Percentiles rank a stretch among this genome's conserved stretches.
Conservation (phyloP, 2,329 filamentous ascomycete species). For the Bisporella sp. region DNA sequence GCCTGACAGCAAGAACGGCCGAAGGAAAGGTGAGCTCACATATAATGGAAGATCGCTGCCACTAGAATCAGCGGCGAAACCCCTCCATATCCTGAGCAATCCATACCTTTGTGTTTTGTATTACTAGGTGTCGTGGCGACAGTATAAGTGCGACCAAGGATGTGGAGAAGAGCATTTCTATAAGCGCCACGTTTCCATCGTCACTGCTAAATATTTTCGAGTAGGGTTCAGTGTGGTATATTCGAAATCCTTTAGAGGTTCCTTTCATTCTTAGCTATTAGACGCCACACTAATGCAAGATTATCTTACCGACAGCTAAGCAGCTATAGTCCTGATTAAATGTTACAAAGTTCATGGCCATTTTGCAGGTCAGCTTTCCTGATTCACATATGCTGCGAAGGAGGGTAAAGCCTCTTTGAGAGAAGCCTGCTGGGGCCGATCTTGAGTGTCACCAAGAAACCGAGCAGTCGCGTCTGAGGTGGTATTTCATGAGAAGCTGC, state of each 20-base stretch:
- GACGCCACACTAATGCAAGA: not conserved
- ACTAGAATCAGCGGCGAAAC: not conserved
- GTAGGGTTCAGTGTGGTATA: slow-evolving; percentile 96
- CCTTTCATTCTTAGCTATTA: slow-evolving; percentile 41
- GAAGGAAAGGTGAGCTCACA: slow-evolving; percentile 98
- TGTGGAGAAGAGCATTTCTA: slow-evolving; percentile 98
- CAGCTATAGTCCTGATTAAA: slow-evolving; percentile 99
- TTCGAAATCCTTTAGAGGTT: slow-evolving; percentile 88
- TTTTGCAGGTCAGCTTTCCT: slow-evolving; percentile 30
- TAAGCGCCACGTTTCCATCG: slow-evolving; percentile 89
- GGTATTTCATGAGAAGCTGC: no score
- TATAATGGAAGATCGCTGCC: slow-evolving; percentile 68
- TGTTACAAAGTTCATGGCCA: slow-evolving; percentile 94
- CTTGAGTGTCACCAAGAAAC: no score
- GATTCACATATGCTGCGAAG: no score
- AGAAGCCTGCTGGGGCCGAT: no score
- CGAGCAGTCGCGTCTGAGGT: no score
- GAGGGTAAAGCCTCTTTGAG: no score
- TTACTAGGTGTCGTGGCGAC: slow-evolving; percentile 85
- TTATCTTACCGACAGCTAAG: slow-evolving; percentile 77
- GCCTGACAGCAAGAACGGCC: slow-evolving; percentile 85
- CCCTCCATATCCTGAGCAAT: slow-evolving; percentile 5
- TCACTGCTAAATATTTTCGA: slow-evolving; percentile 90
- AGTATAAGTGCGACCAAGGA: slow-evolving; percentile 91
- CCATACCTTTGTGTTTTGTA: slow-evolving; percentile 89